Evolutionary conservation across 352 stramenopile species (phyloP), one percentile per base, ranked within the genome.

Genomic region (Globisporangium recalcitrans): DNA sequence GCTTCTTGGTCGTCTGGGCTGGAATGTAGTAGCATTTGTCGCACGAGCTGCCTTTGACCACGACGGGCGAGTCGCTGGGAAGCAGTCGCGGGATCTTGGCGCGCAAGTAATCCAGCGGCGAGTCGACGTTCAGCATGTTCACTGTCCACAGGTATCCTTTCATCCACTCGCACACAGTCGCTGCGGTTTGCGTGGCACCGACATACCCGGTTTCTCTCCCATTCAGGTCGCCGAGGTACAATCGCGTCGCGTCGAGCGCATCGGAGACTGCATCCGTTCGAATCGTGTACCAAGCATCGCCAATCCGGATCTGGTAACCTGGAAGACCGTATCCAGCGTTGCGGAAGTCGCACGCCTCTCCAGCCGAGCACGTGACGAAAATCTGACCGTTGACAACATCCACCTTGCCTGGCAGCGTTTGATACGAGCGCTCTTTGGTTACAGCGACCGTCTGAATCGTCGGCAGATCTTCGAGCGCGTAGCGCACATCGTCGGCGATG

Each of bases 21-120:
- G 82, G 82, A 1, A 91, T 31, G 63, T 90, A 88, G 58, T 91
- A 88, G 63, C 82, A 91, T 60, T 87, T 88, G 24, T 63, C 31
- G 42, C 82, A 91, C 9, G 71, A 31, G 40, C 61, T 78, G 1
- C 80, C 80, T 9, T 34, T 61, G 9, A 91, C 60, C 9, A 49
- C 60, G 21, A 91, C 75, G 0, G 14, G 69, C 22, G 75, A 51
- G 38, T 90, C 82, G 0, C 31, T 51, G 11, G 81, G 81, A 36
- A 76, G 73, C 36, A 89, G 49, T 0, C 80, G 72, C 0, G 82
- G 82, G 38, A 87, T 77, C 62, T 89, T 89, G 9, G 80, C 58
- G 2, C 70, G 71, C 29, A 91, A 52, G 38, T 85, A 86, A 3
- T 14, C 38, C 1, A 91, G 62, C 1, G 75, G 72, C 46, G 58